Evolutionary conservation across 148 eudicot species (phyloP), one percentile per base, ranked within the genome.

Genomic region (Chenopodium album): DNA sequence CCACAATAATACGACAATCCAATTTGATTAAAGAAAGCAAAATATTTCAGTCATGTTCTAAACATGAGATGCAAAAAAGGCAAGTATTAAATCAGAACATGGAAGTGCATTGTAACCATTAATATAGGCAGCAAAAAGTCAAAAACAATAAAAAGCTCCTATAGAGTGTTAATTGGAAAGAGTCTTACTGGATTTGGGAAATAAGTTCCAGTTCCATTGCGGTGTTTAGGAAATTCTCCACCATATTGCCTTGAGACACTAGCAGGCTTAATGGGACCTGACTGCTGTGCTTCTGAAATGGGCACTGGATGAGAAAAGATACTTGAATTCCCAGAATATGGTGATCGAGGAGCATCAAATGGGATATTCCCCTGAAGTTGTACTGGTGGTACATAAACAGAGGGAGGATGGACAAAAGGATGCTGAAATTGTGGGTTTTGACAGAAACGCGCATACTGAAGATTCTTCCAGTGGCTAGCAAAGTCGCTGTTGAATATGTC

Each of bases 201-300:
- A 82, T 89, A 90, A 44, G 93, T 90, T 79, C 93, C 93, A 79
- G 90, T 90, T 71, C 93, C 93, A 80, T 75, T 77, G 75, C 91
- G 90, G 77, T 80, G 77, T 83, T 84, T 85, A 56, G 88, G 85
- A 73, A 81, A 31, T 76, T 85, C 85, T 72, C 84, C 87, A 69
- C 82, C 85, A 65, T 79, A 83, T 48, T 68, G 83, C 69, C 89
- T 84, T 68, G 89, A 77, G 37, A 70, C 85, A 79, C 77, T 79
- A 59, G 59, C 82, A 75, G 85, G 79, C 69, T 84, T 78, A 77
- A 62, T 84, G 50, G 85, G 64, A 82, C 79, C 81, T 84, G 84
- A 41, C 62, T 87, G 92, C 28, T 79, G 78, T 76, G 85, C 73
- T 56, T 56, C 62, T 50, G 92, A 66, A 81, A 83, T 80, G 62